phyloP scores from a whole-genome alignment of 495 filamentous ascomycete genomes.

The Aspergillus egyptiacus region DNA sequence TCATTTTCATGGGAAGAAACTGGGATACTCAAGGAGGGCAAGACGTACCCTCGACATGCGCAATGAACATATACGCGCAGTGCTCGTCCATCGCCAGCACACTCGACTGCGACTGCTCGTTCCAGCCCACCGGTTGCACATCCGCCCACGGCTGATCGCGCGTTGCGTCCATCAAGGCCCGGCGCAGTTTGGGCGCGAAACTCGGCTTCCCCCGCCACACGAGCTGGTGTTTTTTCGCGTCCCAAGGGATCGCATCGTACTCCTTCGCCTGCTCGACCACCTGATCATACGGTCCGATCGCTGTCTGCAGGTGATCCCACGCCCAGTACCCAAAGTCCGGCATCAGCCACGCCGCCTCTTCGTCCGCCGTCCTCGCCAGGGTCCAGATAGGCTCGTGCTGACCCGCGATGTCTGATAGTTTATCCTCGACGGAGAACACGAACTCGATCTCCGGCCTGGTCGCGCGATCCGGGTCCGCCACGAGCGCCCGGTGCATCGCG shows the following conservation, averaged over 20 bases:
- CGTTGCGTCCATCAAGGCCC: conserved; percentile 44
- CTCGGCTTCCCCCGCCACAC: conserved; percentile 62
- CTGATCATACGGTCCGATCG: conserved; percentile 52
- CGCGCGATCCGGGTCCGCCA: conserved; percentile 35
- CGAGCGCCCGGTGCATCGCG: conserved; percentile 43
- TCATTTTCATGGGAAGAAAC: background rate
- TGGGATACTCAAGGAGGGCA: background rate
- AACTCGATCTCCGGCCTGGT: conserved; percentile 60
- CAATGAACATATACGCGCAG: conserved; percentile 53
- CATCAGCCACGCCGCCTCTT: conserved; percentile 57
- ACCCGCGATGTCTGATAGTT: conserved; percentile 36
- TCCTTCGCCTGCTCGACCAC: conserved; percentile 45
- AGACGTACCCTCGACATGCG: conserved; percentile 50
- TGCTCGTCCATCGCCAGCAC: conserved; percentile 48
- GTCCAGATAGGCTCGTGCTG: conserved; percentile 49
- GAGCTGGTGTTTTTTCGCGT: conserved; percentile 49
- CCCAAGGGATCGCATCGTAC: conserved; percentile 31
- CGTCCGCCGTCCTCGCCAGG: conserved; percentile 36
- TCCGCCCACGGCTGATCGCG: conserved; percentile 50
- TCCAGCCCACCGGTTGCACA: conserved; percentile 47
- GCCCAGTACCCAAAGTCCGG: conserved; percentile 77
- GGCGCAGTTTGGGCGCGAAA: conserved; percentile 41
- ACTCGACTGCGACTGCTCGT: conserved; percentile 25
- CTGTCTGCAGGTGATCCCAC: conserved; percentile 56
- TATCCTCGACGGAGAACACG: conserved; percentile 48